These are phyloP conservation scores for Phoenix dactylifera DNA, from an alignment of 176 grass and related monocot species.

Conservation along the genomic window DNA sequence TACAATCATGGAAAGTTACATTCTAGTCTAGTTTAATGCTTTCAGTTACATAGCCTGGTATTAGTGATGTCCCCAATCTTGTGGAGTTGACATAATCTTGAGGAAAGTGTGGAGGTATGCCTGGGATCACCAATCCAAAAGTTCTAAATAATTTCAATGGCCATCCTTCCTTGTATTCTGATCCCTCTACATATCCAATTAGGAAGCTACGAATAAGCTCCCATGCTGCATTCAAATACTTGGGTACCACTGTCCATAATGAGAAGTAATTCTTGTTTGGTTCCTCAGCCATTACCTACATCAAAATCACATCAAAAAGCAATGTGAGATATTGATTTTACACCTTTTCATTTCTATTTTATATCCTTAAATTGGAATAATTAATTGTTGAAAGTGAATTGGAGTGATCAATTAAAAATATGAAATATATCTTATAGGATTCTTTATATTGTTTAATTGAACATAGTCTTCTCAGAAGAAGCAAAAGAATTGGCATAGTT, in stretches of 20 bases:
- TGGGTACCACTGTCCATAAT: slow-evolving; percentile 31
- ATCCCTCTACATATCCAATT: slow-evolving; percentile 30
- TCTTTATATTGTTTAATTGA: no score
- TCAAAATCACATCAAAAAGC: no score
- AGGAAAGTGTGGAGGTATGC: slow-evolving; percentile 55
- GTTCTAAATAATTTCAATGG: slow-evolving; percentile 22
- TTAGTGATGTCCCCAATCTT: slow-evolving; percentile 32
- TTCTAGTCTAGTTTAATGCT: no score
- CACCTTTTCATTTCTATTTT: no score
- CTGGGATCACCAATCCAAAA: slow-evolving; percentile 44
- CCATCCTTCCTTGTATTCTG: slow-evolving; percentile 60
- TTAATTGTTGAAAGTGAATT: no score
- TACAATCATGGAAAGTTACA: no score
- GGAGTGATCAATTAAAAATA: no score
- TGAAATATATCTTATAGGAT: no score
- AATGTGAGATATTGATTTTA: no score
- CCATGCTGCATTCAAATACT: slow-evolving; percentile 51
- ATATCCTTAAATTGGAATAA: no score
- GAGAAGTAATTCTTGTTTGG: slow-evolving; percentile 96
- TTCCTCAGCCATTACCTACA: slow-evolving; percentile 27
- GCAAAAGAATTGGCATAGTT: no score
- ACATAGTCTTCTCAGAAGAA: no score
- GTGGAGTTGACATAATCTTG: slow-evolving; percentile 76
- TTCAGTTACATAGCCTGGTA: neutral
- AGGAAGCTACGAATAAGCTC: slow-evolving; percentile 46